Percentiles rank a stretch among this genome's conserved stretches.
phyloP scores from a whole-genome alignment of 345 rosid genomes.

The Populus tremula region DNA sequence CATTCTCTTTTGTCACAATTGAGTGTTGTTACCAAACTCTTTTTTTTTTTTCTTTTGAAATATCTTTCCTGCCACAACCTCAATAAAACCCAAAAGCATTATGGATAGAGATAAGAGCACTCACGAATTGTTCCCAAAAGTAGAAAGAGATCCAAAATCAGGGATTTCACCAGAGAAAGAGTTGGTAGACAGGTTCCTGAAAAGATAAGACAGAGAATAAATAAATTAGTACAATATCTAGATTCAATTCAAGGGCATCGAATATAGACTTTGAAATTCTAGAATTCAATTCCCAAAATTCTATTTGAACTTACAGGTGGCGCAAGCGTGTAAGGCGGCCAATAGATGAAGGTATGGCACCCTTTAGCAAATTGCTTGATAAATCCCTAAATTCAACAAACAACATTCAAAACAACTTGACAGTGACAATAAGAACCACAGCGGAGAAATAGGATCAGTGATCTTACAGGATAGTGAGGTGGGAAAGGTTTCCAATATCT shows the following conservation, averaged over 20 bases:
- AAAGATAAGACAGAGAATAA: slow-evolving; percentile 13
- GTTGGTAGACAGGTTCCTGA: slow-evolving; percentile 83
- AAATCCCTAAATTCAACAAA: slow-evolving; percentile 58
- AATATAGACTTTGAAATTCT: not conserved
- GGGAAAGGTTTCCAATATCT: slow-evolving; percentile 71
- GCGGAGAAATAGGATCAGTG: not conserved
- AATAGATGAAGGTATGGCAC: slow-evolving; percentile 80
- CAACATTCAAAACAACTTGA: not conserved
- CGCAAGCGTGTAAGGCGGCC: slow-evolving; percentile 64
- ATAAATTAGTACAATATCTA: not conserved
- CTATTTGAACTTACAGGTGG: slow-evolving; percentile 53
- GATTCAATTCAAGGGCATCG: not conserved
- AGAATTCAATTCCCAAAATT: slow-evolving; percentile 5
- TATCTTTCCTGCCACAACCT: too few species aligned
- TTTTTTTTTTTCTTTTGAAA: too few species aligned
- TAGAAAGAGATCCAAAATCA: slow-evolving; percentile 74
- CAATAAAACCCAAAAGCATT: too few species aligned
- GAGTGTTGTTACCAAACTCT: too few species aligned
- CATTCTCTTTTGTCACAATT: too few species aligned
- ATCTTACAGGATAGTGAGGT: slow-evolving; percentile 73
- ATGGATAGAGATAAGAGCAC: slow-evolving; percentile 18
- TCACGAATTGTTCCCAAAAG: slow-evolving; percentile 74
- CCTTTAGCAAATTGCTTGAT: slow-evolving; percentile 85
- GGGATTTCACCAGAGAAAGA: slow-evolving; percentile 96
- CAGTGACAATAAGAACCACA: not conserved